A percentile compares a stretch with the other conserved stretches of the same genome.
Conservation (phyloP, 169 alveolate species). For the Plasmodium cynomolgi region DNA sequence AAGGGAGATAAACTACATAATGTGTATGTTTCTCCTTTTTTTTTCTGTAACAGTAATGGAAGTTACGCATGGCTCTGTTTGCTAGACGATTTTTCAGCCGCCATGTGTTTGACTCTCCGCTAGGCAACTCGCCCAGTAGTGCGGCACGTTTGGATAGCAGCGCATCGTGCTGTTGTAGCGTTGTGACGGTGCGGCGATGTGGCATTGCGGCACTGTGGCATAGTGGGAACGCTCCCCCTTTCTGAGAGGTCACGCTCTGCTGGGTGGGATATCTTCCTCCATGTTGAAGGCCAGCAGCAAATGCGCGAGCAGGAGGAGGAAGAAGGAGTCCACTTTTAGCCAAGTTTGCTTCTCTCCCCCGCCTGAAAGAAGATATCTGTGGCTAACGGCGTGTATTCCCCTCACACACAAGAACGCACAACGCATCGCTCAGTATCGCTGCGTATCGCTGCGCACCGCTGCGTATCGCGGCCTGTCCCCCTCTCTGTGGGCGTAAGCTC, state of each 20-base stretch:
- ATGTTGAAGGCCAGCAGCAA: neutral
- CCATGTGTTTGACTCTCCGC: neutral
- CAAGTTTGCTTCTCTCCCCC: neutral
- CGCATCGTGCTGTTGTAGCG: no score
- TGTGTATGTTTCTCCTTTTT: neutral
- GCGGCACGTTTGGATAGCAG: neutral
- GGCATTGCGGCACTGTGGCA: no score
- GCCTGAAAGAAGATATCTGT: neutral
- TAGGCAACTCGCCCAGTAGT: neutral
- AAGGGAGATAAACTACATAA: neutral
- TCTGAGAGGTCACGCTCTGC: neutral
- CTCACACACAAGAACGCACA: neutral
- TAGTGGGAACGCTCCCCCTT: neutral
- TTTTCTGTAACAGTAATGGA: neutral
- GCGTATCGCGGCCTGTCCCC: neutral
- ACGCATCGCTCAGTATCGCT: no score
- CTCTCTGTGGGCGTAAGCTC: neutral
- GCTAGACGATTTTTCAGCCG: neutral
- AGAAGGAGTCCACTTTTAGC: neutral
- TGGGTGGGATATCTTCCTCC: neutral
- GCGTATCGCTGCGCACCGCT: neutral
- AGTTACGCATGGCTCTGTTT: neutral
- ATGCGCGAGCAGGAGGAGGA: neutral
- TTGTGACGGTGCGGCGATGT: no score
- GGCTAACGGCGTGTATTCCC: neutral